Percentiles rank a stretch among this genome's conserved stretches.
Conservation (phyloP, 768 basidiomycete species). For the Panellus pusillus region DNA sequence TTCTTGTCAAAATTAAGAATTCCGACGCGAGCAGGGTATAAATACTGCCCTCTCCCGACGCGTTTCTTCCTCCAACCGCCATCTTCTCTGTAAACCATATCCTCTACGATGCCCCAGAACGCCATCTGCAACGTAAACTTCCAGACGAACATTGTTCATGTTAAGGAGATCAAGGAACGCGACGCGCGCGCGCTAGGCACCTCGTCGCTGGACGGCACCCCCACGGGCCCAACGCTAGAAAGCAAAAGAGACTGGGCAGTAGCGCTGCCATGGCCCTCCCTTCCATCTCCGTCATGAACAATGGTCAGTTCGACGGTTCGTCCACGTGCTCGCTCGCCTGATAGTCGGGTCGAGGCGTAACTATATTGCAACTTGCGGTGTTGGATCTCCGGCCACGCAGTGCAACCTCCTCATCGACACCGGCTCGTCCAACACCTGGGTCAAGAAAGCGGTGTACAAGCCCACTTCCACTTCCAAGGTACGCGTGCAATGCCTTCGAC, state of each 20-base stretch:
- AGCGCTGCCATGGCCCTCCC: background rate
- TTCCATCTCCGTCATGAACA: constrained; percentile 3
- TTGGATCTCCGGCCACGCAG: constrained; percentile 5
- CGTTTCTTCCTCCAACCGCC: constrained; percentile 4
- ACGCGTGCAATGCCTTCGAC: background rate
- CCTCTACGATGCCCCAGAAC: constrained; percentile 7
- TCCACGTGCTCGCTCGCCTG: background rate
- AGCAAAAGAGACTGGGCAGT: background rate
- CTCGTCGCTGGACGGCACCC: constrained; percentile 13
- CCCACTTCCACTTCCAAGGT: constrained; percentile 36
- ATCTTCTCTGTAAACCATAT: background rate
- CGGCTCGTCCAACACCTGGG: constrained; percentile 55
- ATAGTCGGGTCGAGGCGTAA: constrained; percentile 4
- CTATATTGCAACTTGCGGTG: constrained; percentile 7
- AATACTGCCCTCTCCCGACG: background rate
- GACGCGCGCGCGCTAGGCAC: constrained; percentile 14
- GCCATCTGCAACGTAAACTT: constrained; percentile 11
- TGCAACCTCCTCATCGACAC: constrained; percentile 25
- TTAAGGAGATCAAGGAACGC: constrained; percentile 6
- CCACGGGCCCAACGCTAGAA: constrained; percentile 3
- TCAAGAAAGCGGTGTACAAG: constrained; percentile 34
- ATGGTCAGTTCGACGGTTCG: background rate
- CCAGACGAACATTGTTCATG: constrained; percentile 10
- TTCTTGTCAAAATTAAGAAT: constrained; percentile 11
- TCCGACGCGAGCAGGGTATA: constrained; percentile 10